Percentiles rank a stretch among this genome's conserved stretches.
phyloP scores from a whole-genome alignment of 75 land plant species.

The Selaginella tamariscina region DNA sequence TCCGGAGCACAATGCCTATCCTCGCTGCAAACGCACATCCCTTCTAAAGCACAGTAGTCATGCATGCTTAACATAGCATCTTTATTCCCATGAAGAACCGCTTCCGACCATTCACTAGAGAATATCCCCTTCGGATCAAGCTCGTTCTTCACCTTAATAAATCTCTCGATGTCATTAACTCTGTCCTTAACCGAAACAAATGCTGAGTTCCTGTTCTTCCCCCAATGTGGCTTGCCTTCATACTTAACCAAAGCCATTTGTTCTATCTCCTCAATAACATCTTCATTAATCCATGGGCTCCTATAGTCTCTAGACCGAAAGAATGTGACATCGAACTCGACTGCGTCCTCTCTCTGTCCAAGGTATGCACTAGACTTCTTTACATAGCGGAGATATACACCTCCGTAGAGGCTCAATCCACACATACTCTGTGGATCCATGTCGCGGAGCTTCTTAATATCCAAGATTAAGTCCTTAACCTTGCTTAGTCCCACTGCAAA shows the following conservation, averaged over 20 bases:
- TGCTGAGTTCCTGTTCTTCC: constrained; percentile 21
- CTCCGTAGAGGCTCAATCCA: background rate
- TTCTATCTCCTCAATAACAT: constrained; percentile 27
- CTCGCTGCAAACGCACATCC: background rate
- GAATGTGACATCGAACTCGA: background rate
- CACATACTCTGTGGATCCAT: background rate
- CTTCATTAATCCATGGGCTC: background rate
- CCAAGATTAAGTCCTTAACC: constrained; percentile 6
- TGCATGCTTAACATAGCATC: background rate
- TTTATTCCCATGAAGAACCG: background rate
- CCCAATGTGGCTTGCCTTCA: constrained; percentile 25
- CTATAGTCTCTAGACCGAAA: background rate
- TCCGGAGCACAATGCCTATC: background rate
- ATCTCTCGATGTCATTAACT: background rate
- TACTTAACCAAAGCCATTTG: constrained; percentile 27
- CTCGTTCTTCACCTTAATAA: background rate
- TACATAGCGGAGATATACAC: background rate
- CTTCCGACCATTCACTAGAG: constrained; percentile 9
- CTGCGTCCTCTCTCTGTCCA: constrained; percentile 6
- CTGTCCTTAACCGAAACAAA: background rate
- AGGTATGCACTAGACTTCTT: background rate
- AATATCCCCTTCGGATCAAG: background rate
- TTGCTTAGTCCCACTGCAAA: background rate
- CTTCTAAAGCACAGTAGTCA: background rate
- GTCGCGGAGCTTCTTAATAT: constrained; percentile 3